Evolutionary conservation across 768 basidiomycete species (phyloP), one percentile per base, ranked within the genome.

Genomic region (Suillus occidentalis): DNA sequence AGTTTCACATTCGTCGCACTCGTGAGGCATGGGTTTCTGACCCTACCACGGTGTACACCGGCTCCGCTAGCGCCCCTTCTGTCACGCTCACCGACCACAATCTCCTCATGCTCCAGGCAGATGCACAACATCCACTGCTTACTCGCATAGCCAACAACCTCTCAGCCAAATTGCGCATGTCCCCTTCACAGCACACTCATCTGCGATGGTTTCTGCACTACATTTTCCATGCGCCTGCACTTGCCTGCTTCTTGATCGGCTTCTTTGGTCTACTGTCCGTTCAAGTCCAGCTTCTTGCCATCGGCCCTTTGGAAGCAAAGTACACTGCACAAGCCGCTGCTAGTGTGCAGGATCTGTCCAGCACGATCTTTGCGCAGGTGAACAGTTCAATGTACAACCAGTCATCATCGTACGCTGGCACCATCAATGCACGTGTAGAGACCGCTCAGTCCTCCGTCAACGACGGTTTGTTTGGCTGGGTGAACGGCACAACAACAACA

Each of bases 161-260:
- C 7, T 80, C 86, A 7, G 64, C 77, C 6, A 73, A 77, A 58
- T 72, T 94, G 39, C 84, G 76, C 50, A 78, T 94, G 65, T 82
- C 83, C 9, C 84, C 88, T 7, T 77, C 82, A 43, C 83, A 90
- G 65, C 85, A 92, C 70, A 84, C 83, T 31, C 85, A 92, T 69
- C 76, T 93, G 20, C 87, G 88, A 65, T 99, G 95, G 94, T 94
- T 97, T 77, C 82, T 92, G 71, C 85, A 91, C 70, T 97, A 97
- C 78, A 81, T 99, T 65, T 93, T 95, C 76, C 92, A 98, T 72
- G 87, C 94, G 3, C 92, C 94, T 1, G 95, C 94, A 1, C 84
- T 97, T 53, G 90, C 93, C 0, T 92, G 95, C 72, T 88, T 99
- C 74, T 85, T 95, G 66, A 92, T 99, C 69, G 95, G 96, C n/a